phyloP scores from a whole-genome alignment of 768 basidiomycete genomes.

The Lactarius tabidus region DNA sequence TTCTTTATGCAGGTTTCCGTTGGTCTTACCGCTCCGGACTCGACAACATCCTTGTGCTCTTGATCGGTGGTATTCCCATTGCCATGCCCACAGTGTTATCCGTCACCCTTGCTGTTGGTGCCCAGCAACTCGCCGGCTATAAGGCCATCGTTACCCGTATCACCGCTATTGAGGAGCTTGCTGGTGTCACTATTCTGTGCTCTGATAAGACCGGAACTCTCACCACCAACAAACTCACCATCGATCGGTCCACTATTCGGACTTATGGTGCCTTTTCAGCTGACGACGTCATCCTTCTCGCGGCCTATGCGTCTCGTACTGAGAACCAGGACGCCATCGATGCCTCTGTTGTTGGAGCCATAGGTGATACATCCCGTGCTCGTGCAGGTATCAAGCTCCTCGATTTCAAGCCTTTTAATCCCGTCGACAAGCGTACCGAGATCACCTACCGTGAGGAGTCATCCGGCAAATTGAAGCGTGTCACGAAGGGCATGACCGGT shows the following conservation, averaged over 20 bases:
- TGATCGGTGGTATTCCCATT: conserved; percentile 99
- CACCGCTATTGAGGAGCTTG: conserved; percentile 97
- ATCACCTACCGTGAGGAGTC: conserved; percentile 95
- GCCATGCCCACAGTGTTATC: conserved; percentile 99
- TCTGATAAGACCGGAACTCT: conserved; percentile 99
- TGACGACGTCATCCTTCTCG: conserved; percentile 89
- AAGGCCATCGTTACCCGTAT: conserved; percentile 99
- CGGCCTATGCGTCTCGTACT: conserved; percentile 94
- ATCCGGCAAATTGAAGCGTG: conserved; percentile 95
- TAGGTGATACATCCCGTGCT: conserved; percentile 68
- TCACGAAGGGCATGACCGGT: conserved; percentile 99
- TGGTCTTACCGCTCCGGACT: conserved; percentile 92
- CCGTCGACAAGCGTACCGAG: conserved; percentile 98
- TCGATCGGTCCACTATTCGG: conserved; percentile 87
- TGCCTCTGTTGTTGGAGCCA: conserved; percentile 73
- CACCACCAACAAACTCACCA: conserved; percentile 99
- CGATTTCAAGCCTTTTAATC: conserved; percentile 99
- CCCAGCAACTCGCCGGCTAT: conserved; percentile 97
- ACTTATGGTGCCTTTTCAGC: conserved; percentile 86
- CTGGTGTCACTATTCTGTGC: conserved; percentile 97
- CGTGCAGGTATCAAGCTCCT: conserved; percentile 92
- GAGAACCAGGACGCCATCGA: conserved; percentile 99
- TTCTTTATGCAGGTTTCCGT: conserved; percentile 88
- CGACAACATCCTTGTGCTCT: conserved; percentile 94
- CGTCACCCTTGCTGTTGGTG: conserved; percentile 97